Conservation (phyloP, 2,329 filamentous ascomycete genomes). For the Colletotrichum sp. region DNA sequence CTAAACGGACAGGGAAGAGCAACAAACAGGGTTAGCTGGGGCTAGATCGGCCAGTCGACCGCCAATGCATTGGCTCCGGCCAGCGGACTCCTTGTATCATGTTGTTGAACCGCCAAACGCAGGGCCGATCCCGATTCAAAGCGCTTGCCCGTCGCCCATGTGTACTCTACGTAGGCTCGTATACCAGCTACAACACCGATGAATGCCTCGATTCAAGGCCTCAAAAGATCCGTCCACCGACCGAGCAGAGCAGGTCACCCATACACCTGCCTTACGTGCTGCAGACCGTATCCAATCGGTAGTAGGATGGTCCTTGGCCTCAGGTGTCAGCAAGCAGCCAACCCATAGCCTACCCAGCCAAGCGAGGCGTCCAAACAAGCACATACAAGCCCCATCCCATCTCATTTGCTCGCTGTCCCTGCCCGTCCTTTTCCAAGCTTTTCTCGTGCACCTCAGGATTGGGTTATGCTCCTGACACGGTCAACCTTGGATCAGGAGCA, state of each 20-base stretch:
- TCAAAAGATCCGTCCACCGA: neutral
- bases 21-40: conserved; percentile 5
- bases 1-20: neutral
- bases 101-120: conserved; percentile 10
- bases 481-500: neutral
- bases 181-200: neutral
- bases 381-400: neutral
- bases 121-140: conserved; percentile 18
- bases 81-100: conserved; percentile 1
- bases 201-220: neutral
- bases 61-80: conserved; percentile 2
- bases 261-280: neutral
- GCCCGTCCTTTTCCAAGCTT: conserved; percentile 1
- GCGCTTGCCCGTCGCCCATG: neutral
- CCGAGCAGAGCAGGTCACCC: neutral
- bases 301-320: neutral
- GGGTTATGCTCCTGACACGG: neutral
- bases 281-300: neutral
- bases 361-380: conserved; percentile 5
- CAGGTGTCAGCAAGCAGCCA: neutral
- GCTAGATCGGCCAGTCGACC: neutral
- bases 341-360: neutral
- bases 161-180: neutral
- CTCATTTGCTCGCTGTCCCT: neutral
- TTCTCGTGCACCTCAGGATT: neutral